phyloP scores from a whole-genome alignment of 1,284 basidiomycete genomes.

The Tetrapyrgos nigripes region DNA sequence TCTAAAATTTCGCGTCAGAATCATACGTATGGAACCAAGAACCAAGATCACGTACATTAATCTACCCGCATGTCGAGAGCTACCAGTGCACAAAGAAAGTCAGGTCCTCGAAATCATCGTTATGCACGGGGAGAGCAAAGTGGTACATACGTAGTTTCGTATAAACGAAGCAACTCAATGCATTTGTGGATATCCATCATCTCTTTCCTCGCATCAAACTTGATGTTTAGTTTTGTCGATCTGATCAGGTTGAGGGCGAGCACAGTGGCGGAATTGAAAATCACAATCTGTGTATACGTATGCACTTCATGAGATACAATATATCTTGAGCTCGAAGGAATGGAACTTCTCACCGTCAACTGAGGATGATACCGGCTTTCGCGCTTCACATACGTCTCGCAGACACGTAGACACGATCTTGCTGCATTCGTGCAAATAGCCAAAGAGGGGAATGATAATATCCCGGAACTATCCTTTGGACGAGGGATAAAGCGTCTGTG shows the following conservation, averaged over 20 bases:
- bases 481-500: conserved; percentile 86
- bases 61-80: too few species aligned
- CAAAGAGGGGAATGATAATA: conserved; percentile 69
- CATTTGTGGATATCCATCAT: conserved; percentile 77
- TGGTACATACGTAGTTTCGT: conserved; percentile 52
- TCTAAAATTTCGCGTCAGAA: too few species aligned
- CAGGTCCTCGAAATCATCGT: too few species aligned
- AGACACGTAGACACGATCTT: conserved; percentile 76
- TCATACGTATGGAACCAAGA: too few species aligned
- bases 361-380: conserved; percentile 33
- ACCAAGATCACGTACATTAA: too few species aligned
- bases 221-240: conserved; percentile 58
- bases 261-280: conserved; percentile 72
- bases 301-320: too few species aligned
- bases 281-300: conserved; percentile 33
- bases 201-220: conserved; percentile 61
- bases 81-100: too few species aligned
- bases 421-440: conserved; percentile 90
- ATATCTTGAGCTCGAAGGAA: neutral
- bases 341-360: conserved; percentile 49
- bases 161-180: conserved; percentile 60
- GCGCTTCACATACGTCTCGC: conserved; percentile 55
- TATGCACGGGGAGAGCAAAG: neutral
- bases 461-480: conserved; percentile 57
- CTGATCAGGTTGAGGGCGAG: conserved; percentile 79